Conservation (phyloP, 148 eudicot species). For the Talinum fruticosum region DNA sequence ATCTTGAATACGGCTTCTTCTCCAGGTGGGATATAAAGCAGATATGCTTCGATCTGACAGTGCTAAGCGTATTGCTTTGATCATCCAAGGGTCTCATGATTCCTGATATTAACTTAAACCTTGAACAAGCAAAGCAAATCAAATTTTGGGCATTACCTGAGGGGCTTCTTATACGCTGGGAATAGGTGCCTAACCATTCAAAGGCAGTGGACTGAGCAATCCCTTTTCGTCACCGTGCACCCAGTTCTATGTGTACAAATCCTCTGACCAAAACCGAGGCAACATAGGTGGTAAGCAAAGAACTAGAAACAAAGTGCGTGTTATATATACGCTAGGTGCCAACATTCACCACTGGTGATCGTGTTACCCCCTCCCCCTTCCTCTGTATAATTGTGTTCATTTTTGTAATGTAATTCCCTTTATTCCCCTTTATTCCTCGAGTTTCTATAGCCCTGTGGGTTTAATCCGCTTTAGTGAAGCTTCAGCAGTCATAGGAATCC, state of each 20-base stretch:
- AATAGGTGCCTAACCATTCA: slow-evolving; percentile 53
- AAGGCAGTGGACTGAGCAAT: slow-evolving; percentile 49
- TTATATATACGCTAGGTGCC: slow-evolving; percentile 12
- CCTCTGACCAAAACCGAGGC: slow-evolving; percentile 23
- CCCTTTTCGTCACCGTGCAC: slow-evolving; percentile 19
- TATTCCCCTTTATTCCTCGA: slow-evolving; percentile 7
- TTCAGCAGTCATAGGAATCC: slow-evolving; percentile 25
- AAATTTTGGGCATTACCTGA: slow-evolving; percentile 49
- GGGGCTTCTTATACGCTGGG: slow-evolving; percentile 62
- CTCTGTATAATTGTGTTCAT: slow-evolving; percentile 39
- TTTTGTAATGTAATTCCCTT: slow-evolving; percentile 47
- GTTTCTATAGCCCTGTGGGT: slow-evolving; percentile 14
- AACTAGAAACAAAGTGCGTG: slow-evolving; percentile 15
- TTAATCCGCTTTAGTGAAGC: slow-evolving; percentile 13
- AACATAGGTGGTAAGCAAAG: slow-evolving; percentile 23
- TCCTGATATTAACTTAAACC: slow-evolving; percentile 53
- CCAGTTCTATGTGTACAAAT: slow-evolving; percentile 24
- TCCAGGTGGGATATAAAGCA: slow-evolving; percentile 83
- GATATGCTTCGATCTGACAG: slow-evolving; percentile 84
- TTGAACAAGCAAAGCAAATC: slow-evolving; percentile 40
- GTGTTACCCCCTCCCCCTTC: slow-evolving; percentile 15
- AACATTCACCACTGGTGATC: slow-evolving; percentile 19
- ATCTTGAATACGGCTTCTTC: slow-evolving; percentile 40
- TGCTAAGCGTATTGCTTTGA: slow-evolving; percentile 61
- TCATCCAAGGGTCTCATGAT: slow-evolving; percentile 73